Evolutionary conservation across 2,329 filamentous ascomycete genomes (phyloP).

Genomic region (Nigrograna mackinnonii): DNA sequence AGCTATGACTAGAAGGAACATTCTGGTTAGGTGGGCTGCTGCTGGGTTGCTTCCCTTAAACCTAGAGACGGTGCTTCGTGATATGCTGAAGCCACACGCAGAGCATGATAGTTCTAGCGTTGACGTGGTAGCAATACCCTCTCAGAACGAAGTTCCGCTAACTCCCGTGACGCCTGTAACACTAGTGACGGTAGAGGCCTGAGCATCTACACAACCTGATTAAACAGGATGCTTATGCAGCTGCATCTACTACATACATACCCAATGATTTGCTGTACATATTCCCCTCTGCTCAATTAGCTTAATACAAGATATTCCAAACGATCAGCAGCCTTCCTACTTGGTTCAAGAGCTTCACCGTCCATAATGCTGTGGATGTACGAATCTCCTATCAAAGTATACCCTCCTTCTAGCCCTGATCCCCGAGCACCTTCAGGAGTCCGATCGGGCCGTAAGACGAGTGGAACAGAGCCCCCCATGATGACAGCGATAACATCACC

Average conservation of each 20-base stretch:
- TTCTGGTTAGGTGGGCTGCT: constrained; percentile 22
- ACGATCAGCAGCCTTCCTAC: neutral
- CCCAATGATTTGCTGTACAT: no score
- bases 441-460: neutral
- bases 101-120: neutral
- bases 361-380: neutral
- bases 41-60: constrained; percentile 17
- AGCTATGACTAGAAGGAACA: constrained; percentile 28
- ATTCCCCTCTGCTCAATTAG: no score
- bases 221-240: constrained; percentile 4
- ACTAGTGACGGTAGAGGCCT: constrained; percentile 5
- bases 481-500: neutral
- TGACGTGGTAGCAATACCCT: neutral
- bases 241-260: no score
- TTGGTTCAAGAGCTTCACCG: neutral
- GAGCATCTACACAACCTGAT: constrained; percentile 9
- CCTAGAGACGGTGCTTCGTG: neutral
- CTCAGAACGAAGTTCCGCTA: neutral
- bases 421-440: neutral
- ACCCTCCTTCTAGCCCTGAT: neutral
- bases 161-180: constrained; percentile 5
- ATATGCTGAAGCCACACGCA: constrained; percentile 2
- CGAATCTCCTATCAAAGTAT: neutral
- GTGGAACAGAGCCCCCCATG: neutral
- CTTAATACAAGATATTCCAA: neutral